These are phyloP conservation scores for Glycine tomentella DNA, from an alignment of 306 rosid species.

Conservation along the genomic window DNA sequence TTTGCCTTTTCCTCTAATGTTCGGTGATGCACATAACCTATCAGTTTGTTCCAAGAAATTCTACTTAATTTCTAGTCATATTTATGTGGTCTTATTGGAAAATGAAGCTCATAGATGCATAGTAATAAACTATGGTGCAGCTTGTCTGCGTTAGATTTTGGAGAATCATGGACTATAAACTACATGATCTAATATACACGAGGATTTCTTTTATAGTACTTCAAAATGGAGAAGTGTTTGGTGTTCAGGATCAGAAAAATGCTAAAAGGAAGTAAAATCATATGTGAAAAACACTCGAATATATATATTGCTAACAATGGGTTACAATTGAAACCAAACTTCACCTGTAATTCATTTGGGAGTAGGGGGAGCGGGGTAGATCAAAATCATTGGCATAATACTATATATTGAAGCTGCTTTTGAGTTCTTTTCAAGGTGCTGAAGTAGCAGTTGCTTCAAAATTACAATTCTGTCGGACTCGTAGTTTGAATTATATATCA, in stretches of 20 bases:
- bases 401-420: neutral
- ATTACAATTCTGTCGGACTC: neutral
- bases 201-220: no score
- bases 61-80: neutral
- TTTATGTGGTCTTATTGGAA: neutral
- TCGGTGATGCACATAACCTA: no score
- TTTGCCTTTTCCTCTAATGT: no score
- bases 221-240: no score
- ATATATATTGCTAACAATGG: constrained; percentile 32
- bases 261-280: neutral
- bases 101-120: neutral
- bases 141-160: neutral
- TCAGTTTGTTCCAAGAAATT: neutral
- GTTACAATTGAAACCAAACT: constrained; percentile 13
- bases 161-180: neutral
- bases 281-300: neutral
- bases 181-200: neutral
- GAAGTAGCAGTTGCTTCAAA: neutral
- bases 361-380: neutral
- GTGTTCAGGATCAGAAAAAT: neutral
- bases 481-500: neutral
- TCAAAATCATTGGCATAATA: neutral
- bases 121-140: neutral
- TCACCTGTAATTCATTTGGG: neutral
- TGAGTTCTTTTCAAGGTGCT: constrained; percentile 17